Evolutionary conservation across 345 rosid species (phyloP).

Genomic region (Microcos paniculata): DNA sequence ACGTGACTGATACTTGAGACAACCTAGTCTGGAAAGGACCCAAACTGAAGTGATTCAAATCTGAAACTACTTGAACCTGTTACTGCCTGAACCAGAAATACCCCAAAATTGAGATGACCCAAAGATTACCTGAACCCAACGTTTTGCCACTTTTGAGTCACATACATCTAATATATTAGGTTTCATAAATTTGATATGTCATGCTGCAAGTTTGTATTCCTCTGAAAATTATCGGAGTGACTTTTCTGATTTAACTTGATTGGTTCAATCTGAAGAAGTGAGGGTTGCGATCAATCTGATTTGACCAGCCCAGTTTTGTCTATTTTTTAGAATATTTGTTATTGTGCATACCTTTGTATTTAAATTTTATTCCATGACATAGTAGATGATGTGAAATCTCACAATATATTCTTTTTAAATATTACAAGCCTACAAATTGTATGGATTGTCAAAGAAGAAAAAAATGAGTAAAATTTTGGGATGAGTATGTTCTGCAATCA

Average conservation of each 20-base stretch:
- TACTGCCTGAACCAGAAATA: too few species aligned
- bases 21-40: too few species aligned
- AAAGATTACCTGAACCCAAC: too few species aligned
- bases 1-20: too few species aligned
- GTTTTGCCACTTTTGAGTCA: neutral
- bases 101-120: too few species aligned
- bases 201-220: neutral
- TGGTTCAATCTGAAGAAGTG: neutral
- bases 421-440: neutral
- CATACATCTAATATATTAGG: neutral
- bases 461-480: neutral
- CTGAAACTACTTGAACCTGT: too few species aligned
- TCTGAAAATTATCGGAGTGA: neutral
- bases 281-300: neutral
- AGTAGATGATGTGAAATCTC: neutral
- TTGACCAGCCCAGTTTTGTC: neutral
- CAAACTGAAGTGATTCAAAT: too few species aligned
- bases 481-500: neutral
- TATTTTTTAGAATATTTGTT: neutral
- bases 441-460: neutral
- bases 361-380: neutral
- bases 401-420: neutral
- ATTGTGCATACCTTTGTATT: neutral
- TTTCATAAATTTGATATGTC: neutral
- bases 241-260: neutral